Evolutionary conservation across 192 early-diverging fungal species (phyloP), one percentile per base, ranked within the genome.

Genomic region (Coemansia sp.): DNA sequence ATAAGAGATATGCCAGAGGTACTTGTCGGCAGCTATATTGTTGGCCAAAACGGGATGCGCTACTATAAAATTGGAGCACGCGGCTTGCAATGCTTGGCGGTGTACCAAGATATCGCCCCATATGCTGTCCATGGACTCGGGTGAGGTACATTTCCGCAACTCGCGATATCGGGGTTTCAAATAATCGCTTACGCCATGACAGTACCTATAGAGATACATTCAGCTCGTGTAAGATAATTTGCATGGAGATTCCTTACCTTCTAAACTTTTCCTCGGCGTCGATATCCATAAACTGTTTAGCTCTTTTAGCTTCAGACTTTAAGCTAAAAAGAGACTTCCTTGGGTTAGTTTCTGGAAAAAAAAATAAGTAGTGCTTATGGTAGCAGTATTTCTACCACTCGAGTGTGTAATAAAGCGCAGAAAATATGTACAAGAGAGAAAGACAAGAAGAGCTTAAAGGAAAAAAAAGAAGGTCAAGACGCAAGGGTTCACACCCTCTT

Each of bases 81-180:
- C 26, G 9, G 62, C 62, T 42, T 77, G 73, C 38, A 70, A 48
- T 23, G 52, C 52, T 48, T 62, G 41, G 2, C 72, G 57, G 31
- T 65, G 62, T 13, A 76, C 55, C 9, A 76, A 46, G 3, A 76
- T 53, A 42, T 70, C 72, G 12, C 62, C 72, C 72, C 72, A 76
- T 31, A 65, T 37, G 10, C 51, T 33, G 36, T 76, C 66, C 16
- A 76, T 55, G 12, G 54, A 54, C 40, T 39, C 54, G 12, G 14
- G 54, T 33, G 72, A 52, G 28, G 30, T 18, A 51, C 70, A 59
- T 38, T 45, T 56, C 40, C 65, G 49, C 39, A 76, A 54, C 13
- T 54, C 46, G 10, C 50, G 53, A 55, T 65, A 70, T 63, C 40
- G 57, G 10, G 44, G 20, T 35, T 59, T 26, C 33, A 61, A 53